Base-by-base conservation (phyloP, 2,329 filamentous ascomycete genomes). In the Aspergillus sp. region DNA sequence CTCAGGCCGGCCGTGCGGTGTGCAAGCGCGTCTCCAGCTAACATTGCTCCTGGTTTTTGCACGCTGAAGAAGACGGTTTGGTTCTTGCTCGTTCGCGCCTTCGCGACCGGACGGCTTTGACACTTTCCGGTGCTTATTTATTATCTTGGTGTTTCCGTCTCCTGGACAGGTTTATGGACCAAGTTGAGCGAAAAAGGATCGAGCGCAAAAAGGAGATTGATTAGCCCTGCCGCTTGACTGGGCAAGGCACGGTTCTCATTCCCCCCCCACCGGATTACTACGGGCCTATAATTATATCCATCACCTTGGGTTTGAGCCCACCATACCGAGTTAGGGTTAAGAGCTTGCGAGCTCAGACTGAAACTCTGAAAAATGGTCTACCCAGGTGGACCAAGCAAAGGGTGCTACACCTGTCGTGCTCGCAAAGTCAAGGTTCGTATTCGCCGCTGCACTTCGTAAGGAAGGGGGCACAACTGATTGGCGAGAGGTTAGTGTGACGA, bases 391-490 rank as follows among this genome's bases (percentile, higher is more conserved):
- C 54, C 54, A 25, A 56, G 54, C 41, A 43, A 41, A n/a, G 54
- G 54, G 2, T 56, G 54, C 48, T 56, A 56, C 35, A 56, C 54
- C 27, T 56, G 54, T 45, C 54, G 54, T 51, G 48, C 54, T 52
- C 54, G 54, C 47, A 56, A 56, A 46, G 54, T 56, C 21, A 56
- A 56, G 54, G 54, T 56, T 40, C n/a, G 47, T 17, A 39, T 37
- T n/a, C 12, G 27, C 9, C 6, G 23, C 23, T 25, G 23, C 27
- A 11, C 33, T 23, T 9, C 15, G 25, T 15, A 12, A 17, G 19
- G 4, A 37, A 4, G 21, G 40, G 40, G 21, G n/a, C 37, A 27
- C 21, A 19, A 47, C 52, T 54, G n/a, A 40, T 43, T 23, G 33
- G 41, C 25, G 41, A 48, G 37, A 15, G 27, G 9, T 12, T 19